These are phyloP conservation scores for Microbotryum intermedium DNA, from an alignment of 1,284 basidiomycete genomes.

Conservation along the genomic window DNA sequence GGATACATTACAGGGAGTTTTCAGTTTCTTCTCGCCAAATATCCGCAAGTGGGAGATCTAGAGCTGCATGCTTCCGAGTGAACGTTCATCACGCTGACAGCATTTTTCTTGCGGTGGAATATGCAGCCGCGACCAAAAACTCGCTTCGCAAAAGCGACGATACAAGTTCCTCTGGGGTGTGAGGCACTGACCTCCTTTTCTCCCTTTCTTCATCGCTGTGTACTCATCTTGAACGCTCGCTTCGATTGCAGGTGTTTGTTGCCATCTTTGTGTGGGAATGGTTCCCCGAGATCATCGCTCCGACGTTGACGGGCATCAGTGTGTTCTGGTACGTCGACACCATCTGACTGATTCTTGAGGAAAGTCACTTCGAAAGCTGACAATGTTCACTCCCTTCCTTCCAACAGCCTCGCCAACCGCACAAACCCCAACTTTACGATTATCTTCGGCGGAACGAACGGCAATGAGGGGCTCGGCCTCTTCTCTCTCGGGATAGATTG, in stretches of 20 bases:
- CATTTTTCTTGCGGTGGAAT: conserved; percentile 25
- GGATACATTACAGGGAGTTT: neutral
- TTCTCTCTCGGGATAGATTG: conserved; percentile 46
- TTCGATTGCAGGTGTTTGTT: conserved; percentile 8
- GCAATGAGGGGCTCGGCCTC: conserved; percentile 55
- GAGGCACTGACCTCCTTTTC: neutral
- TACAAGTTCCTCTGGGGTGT: conserved; percentile 39
- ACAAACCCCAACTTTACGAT: conserved; percentile 51
- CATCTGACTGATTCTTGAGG: conserved; percentile 2
- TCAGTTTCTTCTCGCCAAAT: neutral
- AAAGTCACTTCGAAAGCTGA: no score
- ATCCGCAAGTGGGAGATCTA: neutral
- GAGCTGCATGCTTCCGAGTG: neutral
- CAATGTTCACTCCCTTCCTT: no score
- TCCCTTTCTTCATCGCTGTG: no score
- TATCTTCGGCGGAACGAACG: conserved; percentile 53
- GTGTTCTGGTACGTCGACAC: conserved; percentile 45
- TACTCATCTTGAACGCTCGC: neutral
- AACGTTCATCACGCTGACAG: conserved; percentile 8
- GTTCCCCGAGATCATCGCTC: neutral
- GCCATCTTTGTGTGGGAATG: conserved; percentile 33
- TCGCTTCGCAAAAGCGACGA: conserved; percentile 28
- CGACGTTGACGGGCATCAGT: conserved; percentile 50
- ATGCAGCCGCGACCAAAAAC: conserved; percentile 1
- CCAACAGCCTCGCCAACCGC: conserved; percentile 47